phyloP scores from a whole-genome alignment of 352 stramenopile genomes.

The Phytophthora constricta region DNA sequence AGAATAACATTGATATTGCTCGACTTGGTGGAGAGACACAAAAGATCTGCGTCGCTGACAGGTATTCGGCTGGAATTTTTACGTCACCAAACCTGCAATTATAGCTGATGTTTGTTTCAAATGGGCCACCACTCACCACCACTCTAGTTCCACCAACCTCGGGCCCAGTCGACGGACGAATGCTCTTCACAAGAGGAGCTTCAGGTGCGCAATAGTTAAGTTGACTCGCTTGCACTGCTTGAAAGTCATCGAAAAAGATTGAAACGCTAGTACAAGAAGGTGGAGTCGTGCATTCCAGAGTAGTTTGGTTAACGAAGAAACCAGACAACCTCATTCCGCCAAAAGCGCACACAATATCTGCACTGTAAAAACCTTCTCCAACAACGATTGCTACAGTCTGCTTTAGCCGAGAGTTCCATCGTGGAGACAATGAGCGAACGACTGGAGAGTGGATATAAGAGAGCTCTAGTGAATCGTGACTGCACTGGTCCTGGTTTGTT shows the following conservation, averaged over 20 bases:
- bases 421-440: slow-evolving; percentile 5
- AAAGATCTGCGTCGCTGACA: slow-evolving; percentile 39
- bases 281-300: slow-evolving; percentile 14
- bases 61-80: slow-evolving; percentile 23
- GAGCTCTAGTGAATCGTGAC: slow-evolving; percentile 20
- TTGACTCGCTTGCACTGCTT: neutral
- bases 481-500: slow-evolving; percentile 21
- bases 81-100: slow-evolving; percentile 37
- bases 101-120: slow-evolving; percentile 28
- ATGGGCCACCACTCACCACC: slow-evolving; percentile 38
- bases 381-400: slow-evolving; percentile 5
- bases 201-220: slow-evolving; percentile 19
- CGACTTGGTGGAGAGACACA: slow-evolving; percentile 38
- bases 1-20: slow-evolving; percentile 30
- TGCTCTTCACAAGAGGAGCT: slow-evolving; percentile 26
- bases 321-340: slow-evolving; percentile 13
- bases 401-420: neutral
- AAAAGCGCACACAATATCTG: slow-evolving; percentile 23
- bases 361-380: slow-evolving; percentile 26
- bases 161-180: slow-evolving; percentile 43
- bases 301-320: slow-evolving; percentile 24
- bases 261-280: slow-evolving; percentile 20
- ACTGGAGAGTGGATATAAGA: slow-evolving; percentile 18
- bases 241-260: slow-evolving; percentile 22
- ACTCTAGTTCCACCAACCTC: slow-evolving; percentile 46